Conservation (phyloP, 2,329 filamentous ascomycete genomes). For the Exophiala calicioides region DNA sequence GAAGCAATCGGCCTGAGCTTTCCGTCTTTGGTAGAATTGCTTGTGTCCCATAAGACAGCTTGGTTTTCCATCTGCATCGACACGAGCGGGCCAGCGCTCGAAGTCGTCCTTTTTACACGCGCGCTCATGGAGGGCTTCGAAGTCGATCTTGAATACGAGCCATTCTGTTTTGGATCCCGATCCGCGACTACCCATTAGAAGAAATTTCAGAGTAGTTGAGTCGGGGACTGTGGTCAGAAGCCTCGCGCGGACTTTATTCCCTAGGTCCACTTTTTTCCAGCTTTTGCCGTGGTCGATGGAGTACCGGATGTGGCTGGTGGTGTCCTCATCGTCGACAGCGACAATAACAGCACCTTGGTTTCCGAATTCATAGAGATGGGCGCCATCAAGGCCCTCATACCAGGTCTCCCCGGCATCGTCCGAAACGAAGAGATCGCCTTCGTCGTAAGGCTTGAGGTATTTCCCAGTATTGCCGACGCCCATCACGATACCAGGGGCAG, state of each 20-base stretch:
- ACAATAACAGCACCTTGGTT: conserved; percentile 88
- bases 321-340: conserved; percentile 69
- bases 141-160: conserved; percentile 76
- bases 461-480: conserved; percentile 88
- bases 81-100: conserved; percentile 83
- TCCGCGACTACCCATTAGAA: conserved; percentile 67
- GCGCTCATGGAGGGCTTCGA: conserved; percentile 74
- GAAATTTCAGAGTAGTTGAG: conserved; percentile 87
- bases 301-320: conserved; percentile 68
- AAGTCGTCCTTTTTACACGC: conserved; percentile 77
- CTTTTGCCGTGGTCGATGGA: conserved; percentile 86
- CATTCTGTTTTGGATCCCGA: conserved; percentile 56
- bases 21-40: conserved; percentile 81
- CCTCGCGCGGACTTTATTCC: conserved; percentile 67
- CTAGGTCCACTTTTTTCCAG: conserved; percentile 73
- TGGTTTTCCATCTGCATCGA: conserved; percentile 75
- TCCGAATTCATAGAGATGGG: conserved; percentile 95
- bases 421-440: conserved; percentile 83
- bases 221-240: conserved; percentile 86
- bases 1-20: conserved; percentile 86
- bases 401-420: conserved; percentile 88
- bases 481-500: conserved; percentile 90
- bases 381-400: conserved; percentile 70
- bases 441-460: conserved; percentile 66
- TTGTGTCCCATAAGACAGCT: conserved; percentile 96